Conservation (phyloP, 352 stramenopile species). For the Globisporangium paroecandrum region DNA sequence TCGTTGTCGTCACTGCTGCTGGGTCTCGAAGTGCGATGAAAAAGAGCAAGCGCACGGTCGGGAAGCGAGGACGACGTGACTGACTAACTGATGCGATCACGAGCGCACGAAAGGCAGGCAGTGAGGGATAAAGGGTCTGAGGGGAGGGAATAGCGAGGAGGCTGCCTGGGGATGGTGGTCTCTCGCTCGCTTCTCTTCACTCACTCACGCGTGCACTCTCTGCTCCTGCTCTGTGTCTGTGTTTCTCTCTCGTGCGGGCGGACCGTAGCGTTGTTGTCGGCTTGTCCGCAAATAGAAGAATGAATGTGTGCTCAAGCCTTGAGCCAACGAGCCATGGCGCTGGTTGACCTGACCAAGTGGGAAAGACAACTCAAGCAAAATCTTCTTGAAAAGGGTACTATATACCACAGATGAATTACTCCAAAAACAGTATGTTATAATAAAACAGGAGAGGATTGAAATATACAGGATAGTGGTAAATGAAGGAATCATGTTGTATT, state of each 20-base stretch:
- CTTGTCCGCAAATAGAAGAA: slow-evolving; percentile 1
- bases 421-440: no score
- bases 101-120: not conserved
- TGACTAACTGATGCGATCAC: slow-evolving; percentile 2
- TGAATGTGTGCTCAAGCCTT: not conserved
- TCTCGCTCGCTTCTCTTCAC: not conserved
- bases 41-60: slow-evolving; percentile 3
- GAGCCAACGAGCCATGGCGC: not conserved
- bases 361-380: not conserved
- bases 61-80: not conserved
- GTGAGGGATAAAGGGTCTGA: not conserved
- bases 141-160: not conserved
- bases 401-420: not conserved
- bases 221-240: not conserved
- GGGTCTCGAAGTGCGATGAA: not conserved
- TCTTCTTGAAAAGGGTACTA: not conserved
- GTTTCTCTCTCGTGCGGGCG: not conserved
- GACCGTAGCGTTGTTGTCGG: not conserved
- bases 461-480: not conserved
- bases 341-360: no score
- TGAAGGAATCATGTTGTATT: not conserved
- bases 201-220: not conserved
- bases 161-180: not conserved
- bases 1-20: not conserved
- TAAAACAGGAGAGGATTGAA: not conserved